Percentiles rank a stretch among this genome's conserved stretches.
Evolutionary conservation across 2,329 filamentous ascomycete species (phyloP).

Genomic region (Aspergillus ochraceoroseus): DNA sequence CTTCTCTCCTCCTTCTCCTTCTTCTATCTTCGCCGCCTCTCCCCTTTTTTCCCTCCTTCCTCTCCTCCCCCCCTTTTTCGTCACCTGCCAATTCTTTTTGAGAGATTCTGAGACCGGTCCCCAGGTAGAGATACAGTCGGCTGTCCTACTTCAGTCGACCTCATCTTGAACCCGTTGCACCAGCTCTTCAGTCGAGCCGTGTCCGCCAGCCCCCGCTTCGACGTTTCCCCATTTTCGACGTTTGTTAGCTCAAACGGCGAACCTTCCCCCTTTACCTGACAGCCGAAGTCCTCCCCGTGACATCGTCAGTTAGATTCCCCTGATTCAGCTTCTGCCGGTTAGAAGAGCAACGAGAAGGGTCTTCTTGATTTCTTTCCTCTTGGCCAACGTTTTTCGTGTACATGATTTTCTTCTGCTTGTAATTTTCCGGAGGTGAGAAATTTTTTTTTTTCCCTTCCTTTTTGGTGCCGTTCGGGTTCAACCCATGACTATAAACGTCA

Average conservation of each 20-base stretch:
- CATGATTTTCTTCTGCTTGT: slow-evolving; percentile 25
- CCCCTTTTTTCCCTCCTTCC: slow-evolving; percentile 31
- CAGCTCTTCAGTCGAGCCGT: slow-evolving; percentile 39
- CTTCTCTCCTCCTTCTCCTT: slow-evolving; percentile 32
- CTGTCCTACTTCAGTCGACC: slow-evolving; percentile 25
- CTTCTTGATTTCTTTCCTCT: slow-evolving; percentile 22
- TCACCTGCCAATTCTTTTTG: slow-evolving; percentile 35
- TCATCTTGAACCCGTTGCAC: slow-evolving; percentile 29
- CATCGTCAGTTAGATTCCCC: slow-evolving; percentile 32
- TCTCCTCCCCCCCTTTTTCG: slow-evolving; percentile 24
- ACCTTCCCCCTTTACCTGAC: slow-evolving; percentile 24
- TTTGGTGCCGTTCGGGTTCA: slow-evolving; percentile 1
- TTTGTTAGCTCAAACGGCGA: slow-evolving; percentile 42
- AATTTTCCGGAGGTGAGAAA: slow-evolving; percentile 25
- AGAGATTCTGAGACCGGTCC: slow-evolving; percentile 40
- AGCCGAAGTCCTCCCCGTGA: slow-evolving; percentile 32
- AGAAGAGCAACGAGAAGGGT: slow-evolving; percentile 36
- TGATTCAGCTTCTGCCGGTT: slow-evolving; percentile 39
- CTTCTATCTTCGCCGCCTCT: slow-evolving; percentile 33
- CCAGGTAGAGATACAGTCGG: slow-evolving; percentile 30
- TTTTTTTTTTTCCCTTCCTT: slow-evolving; percentile 12
- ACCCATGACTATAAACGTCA: slow-evolving; percentile 3
- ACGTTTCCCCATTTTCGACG: slow-evolving; percentile 35
- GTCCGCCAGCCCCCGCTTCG: slow-evolving; percentile 37
- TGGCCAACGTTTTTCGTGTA: slow-evolving; percentile 23